Evolutionary conservation across 1,139 yeast genomes (phyloP).

Genomic region (Candida frijolesensis): DNA sequence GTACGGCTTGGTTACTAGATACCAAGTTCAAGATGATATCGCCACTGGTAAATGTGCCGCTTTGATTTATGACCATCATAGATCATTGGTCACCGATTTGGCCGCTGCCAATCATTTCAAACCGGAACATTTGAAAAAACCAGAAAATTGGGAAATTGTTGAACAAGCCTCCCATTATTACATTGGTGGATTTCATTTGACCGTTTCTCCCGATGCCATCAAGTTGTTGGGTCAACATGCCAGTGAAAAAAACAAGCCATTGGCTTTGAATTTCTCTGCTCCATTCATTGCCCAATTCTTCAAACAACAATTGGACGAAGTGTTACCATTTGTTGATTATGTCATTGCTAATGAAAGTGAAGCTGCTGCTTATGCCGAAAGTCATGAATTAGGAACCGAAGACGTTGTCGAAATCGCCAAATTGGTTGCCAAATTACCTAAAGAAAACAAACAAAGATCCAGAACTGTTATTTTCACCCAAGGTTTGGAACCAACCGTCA

Average conservation of each 20-base stretch:
- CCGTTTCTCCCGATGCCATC: conserved; percentile 96
- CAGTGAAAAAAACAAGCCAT: conserved; percentile 80
- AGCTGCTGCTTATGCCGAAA: conserved; percentile 91
- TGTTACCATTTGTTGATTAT: conserved; percentile 85
- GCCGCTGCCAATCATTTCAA: conserved; percentile 98
- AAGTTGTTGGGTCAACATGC: conserved; percentile 88
- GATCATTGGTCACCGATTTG: conserved; percentile 93
- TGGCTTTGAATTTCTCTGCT: conserved; percentile 87
- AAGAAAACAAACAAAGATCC: conserved; percentile 66
- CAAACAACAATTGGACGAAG: conserved; percentile 83
- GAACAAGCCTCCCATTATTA: conserved; percentile 81
- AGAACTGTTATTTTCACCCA: conserved; percentile 93
- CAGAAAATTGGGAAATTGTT: conserved; percentile 89
- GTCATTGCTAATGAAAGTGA: conserved; percentile 96
- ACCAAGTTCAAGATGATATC: conserved; percentile 72
- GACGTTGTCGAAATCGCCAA: conserved; percentile 82
- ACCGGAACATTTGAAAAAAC: conserved; percentile 80
- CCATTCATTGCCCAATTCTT: conserved; percentile 96
- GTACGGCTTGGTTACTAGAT: conserved; percentile 87
- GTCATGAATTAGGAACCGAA: conserved; percentile 58
- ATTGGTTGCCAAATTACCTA: conserved; percentile 76
- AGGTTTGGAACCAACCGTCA: conserved; percentile 86
- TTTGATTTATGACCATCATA: conserved; percentile 79
- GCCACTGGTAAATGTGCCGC: conserved; percentile 99
- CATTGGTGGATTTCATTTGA: conserved; percentile 97